Evolutionary conservation across 352 stramenopile species (phyloP).

Genomic region (Pythium sukuiense): DNA sequence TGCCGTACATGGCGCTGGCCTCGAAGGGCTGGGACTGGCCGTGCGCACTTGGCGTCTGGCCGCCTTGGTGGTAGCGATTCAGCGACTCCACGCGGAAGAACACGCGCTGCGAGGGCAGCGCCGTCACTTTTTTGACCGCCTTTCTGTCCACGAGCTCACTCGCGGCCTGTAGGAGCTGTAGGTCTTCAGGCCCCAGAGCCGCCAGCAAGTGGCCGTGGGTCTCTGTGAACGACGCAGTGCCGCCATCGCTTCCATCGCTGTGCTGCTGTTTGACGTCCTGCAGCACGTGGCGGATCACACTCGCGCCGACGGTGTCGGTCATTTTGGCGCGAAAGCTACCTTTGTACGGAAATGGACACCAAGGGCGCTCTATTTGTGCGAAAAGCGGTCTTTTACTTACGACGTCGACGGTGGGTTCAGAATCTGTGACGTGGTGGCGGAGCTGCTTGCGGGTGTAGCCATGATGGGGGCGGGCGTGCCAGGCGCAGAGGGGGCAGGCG

Average conservation of each 20-base stretch:
- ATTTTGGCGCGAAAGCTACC: conserved; percentile 18
- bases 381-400: conserved; percentile 2
- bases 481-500: background rate
- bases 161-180: conserved; percentile 52
- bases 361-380: conserved; percentile 9
- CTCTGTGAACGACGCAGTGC: conserved; percentile 30
- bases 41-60: background rate
- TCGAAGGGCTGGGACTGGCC: conserved; percentile 48
- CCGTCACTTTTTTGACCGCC: conserved; percentile 47
- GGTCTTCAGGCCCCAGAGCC: conserved; percentile 35
- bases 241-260: background rate
- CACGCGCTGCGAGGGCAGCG: conserved; percentile 40
- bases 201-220: conserved; percentile 53
- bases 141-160: conserved; percentile 53
- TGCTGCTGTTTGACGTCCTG: conserved; percentile 38
- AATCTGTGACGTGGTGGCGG: conserved; percentile 21
- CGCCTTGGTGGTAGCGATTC: conserved; percentile 44
- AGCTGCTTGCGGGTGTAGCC: no score
- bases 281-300: conserved; percentile 44
- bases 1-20: conserved; percentile 35
- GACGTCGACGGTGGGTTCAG: background rate
- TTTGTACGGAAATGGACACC: background rate
- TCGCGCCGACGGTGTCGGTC: conserved; percentile 22
- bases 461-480: background rate
- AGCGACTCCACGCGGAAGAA: conserved; percentile 76